Conservation (phyloP, 148 eudicot genomes). For the Amaranthus hypochondriacus region DNA sequence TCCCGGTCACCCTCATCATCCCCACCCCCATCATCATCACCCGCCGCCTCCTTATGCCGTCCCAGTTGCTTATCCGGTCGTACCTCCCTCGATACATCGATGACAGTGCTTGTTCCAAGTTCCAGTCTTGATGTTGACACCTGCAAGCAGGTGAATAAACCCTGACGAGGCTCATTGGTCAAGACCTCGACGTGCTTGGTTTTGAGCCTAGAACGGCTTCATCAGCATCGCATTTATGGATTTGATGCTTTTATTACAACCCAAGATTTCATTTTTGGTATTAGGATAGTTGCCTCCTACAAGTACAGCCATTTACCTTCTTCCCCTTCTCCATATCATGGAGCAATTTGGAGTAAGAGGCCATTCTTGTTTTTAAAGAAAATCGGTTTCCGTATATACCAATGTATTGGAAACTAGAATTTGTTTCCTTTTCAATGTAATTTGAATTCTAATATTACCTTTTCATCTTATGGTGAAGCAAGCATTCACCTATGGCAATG, state of each 20-base stretch:
- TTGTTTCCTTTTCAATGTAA: constrained; percentile 9
- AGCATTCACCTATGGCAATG: neutral
- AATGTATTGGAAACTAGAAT: neutral
- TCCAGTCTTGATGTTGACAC: neutral
- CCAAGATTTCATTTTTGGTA: constrained; percentile 32
- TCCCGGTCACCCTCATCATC: constrained; percentile 52
- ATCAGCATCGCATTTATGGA: constrained; percentile 35
- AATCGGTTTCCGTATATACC: neutral
- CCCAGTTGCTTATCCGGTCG: constrained; percentile 69
- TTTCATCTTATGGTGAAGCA: neutral
- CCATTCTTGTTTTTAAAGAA: neutral
- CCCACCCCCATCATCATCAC: constrained; percentile 41
- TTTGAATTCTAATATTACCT: neutral
- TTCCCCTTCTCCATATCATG: neutral
- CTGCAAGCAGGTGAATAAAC: neutral
- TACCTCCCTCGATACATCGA: constrained; percentile 80
- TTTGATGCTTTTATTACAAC: constrained; percentile 45
- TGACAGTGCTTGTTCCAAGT: constrained; percentile 14
- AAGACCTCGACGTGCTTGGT: constrained; percentile 7
- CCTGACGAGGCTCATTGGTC: neutral
- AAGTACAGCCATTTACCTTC: neutral
- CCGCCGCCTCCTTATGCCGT: constrained; percentile 53
- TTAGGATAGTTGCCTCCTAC: constrained; percentile 22
- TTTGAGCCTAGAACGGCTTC: constrained; percentile 33
- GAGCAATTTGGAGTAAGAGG: neutral